A percentile compares a stretch with the other conserved stretches of the same genome.
Conservation (phyloP, 805 yeast genomes). For the Jamesozyma hellenica region DNA sequence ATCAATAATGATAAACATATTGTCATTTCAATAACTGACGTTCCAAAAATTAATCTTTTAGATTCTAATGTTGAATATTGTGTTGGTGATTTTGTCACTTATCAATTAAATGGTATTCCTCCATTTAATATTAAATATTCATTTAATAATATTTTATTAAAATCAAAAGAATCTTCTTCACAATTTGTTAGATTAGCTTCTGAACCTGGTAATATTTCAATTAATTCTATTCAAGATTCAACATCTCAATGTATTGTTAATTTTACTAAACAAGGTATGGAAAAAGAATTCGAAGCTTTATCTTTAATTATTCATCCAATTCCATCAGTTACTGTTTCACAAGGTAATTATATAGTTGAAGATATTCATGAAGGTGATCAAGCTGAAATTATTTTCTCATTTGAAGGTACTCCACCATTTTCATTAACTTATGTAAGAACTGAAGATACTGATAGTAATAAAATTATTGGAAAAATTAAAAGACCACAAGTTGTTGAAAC, state of each 20-base stretch:
- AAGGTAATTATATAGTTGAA: conserved; percentile 64
- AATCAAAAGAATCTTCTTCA: conserved; percentile 41
- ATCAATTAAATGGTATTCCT: conserved; percentile 64
- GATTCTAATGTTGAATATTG: conserved; percentile 50
- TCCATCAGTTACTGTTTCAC: conserved; percentile 74
- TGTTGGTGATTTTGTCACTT: conserved; percentile 83
- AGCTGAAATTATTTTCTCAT: conserved; percentile 73
- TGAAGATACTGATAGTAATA: conserved; percentile 35
- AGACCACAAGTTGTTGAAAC: conserved; percentile 54
- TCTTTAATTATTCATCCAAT: conserved; percentile 41
- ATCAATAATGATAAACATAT: conserved; percentile 28
- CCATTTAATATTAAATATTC: conserved; percentile 70
- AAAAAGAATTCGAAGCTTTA: conserved; percentile 26
- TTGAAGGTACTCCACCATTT: conserved; percentile 88
- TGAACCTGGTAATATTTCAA: conserved; percentile 63
- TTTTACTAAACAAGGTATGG: conserved; percentile 34
- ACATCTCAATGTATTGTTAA: conserved; percentile 63
- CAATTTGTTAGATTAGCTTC: conserved; percentile 65
- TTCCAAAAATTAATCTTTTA: conserved; percentile 52
- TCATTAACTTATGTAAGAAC: conserved; percentile 74
- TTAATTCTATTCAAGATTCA: conserved; percentile 64
- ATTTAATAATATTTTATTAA: conserved; percentile 53
- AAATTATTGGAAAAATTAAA: conserved; percentile 31
- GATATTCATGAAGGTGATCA: conserved; percentile 93
- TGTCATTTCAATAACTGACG: conserved; percentile 58